phyloP scores from a whole-genome alignment of 192 early-diverging fungal genomes.

The Podila minutissima region DNA sequence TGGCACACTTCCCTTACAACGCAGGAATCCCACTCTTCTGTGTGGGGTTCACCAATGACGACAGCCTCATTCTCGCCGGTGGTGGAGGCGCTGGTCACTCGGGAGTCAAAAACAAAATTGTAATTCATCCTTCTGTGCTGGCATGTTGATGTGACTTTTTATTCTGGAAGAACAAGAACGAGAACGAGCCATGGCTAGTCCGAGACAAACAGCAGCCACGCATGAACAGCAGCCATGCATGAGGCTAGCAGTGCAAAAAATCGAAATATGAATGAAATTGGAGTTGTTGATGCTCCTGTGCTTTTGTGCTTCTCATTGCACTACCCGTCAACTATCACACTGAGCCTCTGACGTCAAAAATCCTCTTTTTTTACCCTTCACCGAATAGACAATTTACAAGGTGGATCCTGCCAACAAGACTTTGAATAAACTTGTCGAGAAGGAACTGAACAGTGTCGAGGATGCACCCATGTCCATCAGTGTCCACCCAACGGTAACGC shows the following conservation, averaged over 20 bases:
- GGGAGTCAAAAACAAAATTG: slow-evolving; percentile 91
- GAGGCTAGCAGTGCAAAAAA: not conserved
- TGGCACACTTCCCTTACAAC: slow-evolving; percentile 51
- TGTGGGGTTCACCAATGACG: slow-evolving; percentile 63
- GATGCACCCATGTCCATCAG: slow-evolving; percentile 88
- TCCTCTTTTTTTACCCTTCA: not conserved
- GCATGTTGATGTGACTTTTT: not conserved
- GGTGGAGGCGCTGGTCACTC: slow-evolving; percentile 86
- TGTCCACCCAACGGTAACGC: slow-evolving; percentile 78
- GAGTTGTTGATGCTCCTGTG: not conserved
- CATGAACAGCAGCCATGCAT: not conserved
- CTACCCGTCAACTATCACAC: not conserved
- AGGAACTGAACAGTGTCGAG: slow-evolving; percentile 65
- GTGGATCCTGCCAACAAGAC: slow-evolving; percentile 48
- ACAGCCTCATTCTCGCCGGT: slow-evolving; percentile 78
- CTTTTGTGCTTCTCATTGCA: not conserved
- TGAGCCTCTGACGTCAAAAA: not conserved
- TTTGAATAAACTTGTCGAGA: slow-evolving; percentile 49
- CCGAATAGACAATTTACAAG: slow-evolving; percentile 60
- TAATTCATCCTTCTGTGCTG: slow-evolving; percentile 45
- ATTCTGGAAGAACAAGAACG: too few relatives aligned
- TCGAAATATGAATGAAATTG: not conserved
- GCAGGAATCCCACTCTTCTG: slow-evolving; percentile 72
- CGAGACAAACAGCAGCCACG: too few relatives aligned
- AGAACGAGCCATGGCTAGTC: too few relatives aligned